phyloP scores from a whole-genome alignment of 306 rosid species.

The Medicago arabica region DNA sequence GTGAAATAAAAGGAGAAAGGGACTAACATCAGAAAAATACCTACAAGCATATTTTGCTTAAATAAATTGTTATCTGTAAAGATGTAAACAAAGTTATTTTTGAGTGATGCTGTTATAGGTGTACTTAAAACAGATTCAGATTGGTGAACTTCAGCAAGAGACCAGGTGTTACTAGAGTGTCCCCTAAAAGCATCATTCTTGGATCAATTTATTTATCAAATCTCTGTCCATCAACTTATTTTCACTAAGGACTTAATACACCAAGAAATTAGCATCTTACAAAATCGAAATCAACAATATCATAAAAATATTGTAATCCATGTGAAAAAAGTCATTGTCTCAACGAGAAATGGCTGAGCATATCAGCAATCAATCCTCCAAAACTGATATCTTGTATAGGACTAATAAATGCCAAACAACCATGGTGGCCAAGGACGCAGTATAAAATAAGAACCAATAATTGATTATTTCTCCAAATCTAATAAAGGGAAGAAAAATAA shows the following conservation, averaged over 20 bases:
- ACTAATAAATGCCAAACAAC: background rate
- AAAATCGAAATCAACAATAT: constrained; percentile 25
- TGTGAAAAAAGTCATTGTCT: background rate
- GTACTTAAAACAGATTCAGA: constrained; percentile 29
- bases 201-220: background rate
- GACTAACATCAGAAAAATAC: constrained; percentile 26
- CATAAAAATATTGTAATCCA: constrained; percentile 21
- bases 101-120: background rate
- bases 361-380: constrained; percentile 28
- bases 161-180: constrained; percentile 21
- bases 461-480: constrained; percentile 17
- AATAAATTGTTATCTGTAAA: constrained; percentile 17
- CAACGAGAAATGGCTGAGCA: constrained; percentile 1
- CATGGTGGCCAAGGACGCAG: background rate
- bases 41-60: background rate
- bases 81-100: background rate
- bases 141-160: constrained; percentile 29
- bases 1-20: constrained; percentile 32
- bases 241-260: constrained; percentile 18
- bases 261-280: background rate
- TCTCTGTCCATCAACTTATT: constrained; percentile 23
- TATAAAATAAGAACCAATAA: constrained; percentile 3
- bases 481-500: background rate
- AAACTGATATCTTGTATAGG: background rate
- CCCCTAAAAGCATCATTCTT: constrained; percentile 41